These are phyloP conservation scores for Xanthoparmelia taractica DNA, from an alignment of 495 filamentous ascomycete genomes.

Conservation along the genomic window DNA sequence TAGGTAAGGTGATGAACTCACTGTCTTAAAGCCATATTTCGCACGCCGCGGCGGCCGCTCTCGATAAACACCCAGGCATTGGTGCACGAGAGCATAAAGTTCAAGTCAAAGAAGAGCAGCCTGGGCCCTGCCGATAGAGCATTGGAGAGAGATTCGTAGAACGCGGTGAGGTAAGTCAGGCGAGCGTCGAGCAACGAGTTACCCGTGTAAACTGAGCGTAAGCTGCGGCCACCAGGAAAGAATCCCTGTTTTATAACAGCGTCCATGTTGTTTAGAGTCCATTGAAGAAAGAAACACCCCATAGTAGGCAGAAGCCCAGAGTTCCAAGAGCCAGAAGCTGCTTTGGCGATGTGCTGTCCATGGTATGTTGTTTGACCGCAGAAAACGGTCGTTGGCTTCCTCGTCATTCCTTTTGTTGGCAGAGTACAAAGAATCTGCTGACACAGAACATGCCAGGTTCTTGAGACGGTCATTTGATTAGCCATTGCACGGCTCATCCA, in stretches of 20 bases:
- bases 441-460: background rate
- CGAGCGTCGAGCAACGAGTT: slow-evolving; percentile 4
- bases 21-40: slow-evolving; percentile 3
- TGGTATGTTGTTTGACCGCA: background rate
- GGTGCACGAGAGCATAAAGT: background rate
- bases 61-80: background rate
- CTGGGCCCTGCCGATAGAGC: slow-evolving; percentile 3
- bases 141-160: slow-evolving; percentile 1
- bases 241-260: background rate
- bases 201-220: background rate
- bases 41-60: background rate
- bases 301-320: background rate
- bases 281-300: background rate
- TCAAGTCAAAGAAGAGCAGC: background rate
- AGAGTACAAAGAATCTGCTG: background rate
- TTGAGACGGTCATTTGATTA: background rate
- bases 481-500: background rate
- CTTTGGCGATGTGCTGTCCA: slow-evolving; percentile 4
- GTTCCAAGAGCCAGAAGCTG: slow-evolving; percentile 2
- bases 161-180: background rate
- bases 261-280: background rate
- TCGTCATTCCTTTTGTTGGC: background rate
- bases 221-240: slow-evolving; percentile 1
- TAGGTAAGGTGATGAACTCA: background rate
- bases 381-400: background rate